phyloP scores from a whole-genome alignment of 2,329 filamentous ascomycete species.

The Harringtonia lauricola region DNA sequence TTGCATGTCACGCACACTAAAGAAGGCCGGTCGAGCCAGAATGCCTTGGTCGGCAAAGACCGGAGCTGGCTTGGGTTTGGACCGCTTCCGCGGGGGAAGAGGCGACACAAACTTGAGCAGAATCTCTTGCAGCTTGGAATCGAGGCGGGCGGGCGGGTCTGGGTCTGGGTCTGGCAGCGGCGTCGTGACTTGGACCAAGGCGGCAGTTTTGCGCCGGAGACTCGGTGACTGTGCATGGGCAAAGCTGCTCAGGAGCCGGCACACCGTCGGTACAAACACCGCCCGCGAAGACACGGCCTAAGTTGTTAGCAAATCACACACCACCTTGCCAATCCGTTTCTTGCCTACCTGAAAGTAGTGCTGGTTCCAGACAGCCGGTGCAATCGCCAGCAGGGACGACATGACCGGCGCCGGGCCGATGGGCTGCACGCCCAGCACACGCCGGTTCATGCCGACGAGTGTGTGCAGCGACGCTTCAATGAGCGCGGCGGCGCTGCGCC shows the following conservation, averaged over 20 bases:
- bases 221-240: constrained; percentile 7
- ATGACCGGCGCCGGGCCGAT: neutral
- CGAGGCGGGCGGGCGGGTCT: neutral
- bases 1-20: too few relatives aligned
- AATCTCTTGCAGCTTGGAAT: constrained; percentile 5
- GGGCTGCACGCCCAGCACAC: constrained; percentile 1
- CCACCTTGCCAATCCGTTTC: too few relatives aligned
- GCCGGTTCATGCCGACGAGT: constrained; percentile 5
- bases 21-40: too few relatives aligned
- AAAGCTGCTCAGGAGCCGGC: constrained; percentile 5
- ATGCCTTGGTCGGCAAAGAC: neutral
- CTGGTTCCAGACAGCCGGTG: constrained; percentile 13
- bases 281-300: constrained; percentile 5
- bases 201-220: constrained; percentile 6
- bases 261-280: constrained; percentile 5
- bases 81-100: neutral
- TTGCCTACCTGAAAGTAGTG: constrained; percentile 9
- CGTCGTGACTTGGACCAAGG: neutral
- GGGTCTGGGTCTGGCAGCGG: neutral
- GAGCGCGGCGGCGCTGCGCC: neutral
- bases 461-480: constrained; percentile 5
- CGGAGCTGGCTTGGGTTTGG: neutral
- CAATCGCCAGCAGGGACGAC: constrained; percentile 9
- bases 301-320: neutral
- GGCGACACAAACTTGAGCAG: constrained; percentile 5